Base-by-base conservation (phyloP, 2,329 filamentous ascomycete genomes). In the Alternaria hordeiaustralica region DNA sequence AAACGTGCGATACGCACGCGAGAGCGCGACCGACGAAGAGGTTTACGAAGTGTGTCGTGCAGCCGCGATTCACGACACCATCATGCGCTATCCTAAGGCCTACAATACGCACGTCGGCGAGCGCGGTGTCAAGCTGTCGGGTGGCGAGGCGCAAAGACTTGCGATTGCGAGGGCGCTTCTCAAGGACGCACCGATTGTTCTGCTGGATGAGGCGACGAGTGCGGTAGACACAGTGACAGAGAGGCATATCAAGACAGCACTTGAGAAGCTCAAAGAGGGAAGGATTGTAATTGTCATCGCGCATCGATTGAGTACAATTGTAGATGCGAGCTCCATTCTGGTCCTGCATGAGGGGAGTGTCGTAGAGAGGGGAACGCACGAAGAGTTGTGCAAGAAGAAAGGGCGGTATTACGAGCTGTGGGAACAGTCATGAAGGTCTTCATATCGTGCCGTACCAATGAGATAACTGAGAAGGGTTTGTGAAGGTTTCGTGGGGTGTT, bases 151-250 rank as follows among this genome's bases (percentile, higher is more conserved):
- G 15, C 88, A 90, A 70, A 85, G 88, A 49, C 82, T 90, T 15
- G 87, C 88, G 6, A 90, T 90, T 73, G 88, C 88, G n/a, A 87
- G 93, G 4, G 89, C 92, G 11, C 83, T 94, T 56, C 87, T 95
- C 75, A 93, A 94, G 79, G 86, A 87, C 63, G 90, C 92, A 0
- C 91, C 94, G 70, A 85, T 97, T 47, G 85, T 96, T 6, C 89
- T 96, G 12, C 85, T 96, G 1, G 93, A 97, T 72, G 93, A 97
- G 81, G 90, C 93, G 0, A 96, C 94, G 65, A 92, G 91, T 58
- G 91, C 92, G 53, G 92, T 96, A 87, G 90, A 94, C 65, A 88
- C 91, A 46, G 84, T 83, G 0, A 90, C 88, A 0, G 88, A 90
- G 75, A 84, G 87, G 60, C 85, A 87, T 69, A 90, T 90, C 33